These are phyloP conservation scores for Plectranthus barbatus DNA, from an alignment of 257 asterid species.

Conservation along the genomic window DNA sequence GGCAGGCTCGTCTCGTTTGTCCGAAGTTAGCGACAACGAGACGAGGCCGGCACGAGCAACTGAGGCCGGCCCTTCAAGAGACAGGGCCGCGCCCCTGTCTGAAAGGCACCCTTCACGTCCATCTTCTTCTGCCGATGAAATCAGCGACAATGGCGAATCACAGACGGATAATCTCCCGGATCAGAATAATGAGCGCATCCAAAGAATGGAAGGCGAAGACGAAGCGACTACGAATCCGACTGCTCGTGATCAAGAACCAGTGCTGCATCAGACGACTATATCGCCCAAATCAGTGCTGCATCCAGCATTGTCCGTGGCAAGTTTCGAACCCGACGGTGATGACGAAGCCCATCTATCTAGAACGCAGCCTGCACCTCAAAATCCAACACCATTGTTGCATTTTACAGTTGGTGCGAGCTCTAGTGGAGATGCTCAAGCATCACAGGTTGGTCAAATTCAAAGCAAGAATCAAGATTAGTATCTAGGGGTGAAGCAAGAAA, in stretches of 20 bases:
- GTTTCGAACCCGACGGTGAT: constrained; percentile 25
- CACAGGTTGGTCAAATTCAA: constrained; percentile 25
- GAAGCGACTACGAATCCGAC: too few relatives aligned
- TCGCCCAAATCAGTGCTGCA: constrained; percentile 57
- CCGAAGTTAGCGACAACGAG: constrained; percentile 28
- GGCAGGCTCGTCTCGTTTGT: constrained; percentile 23
- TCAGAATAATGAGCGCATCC: neutral
- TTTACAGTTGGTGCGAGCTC: neutral
- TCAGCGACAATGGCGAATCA: neutral
- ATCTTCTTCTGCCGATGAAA: constrained; percentile 18
- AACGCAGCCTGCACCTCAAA: neutral
- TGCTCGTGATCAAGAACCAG: constrained; percentile 11
- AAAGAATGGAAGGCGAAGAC: too few relatives aligned
- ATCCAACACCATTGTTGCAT: neutral
- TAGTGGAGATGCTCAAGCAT: constrained; percentile 6
- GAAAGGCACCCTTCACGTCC: neutral
- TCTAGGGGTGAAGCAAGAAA: too few relatives aligned
- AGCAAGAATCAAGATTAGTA: too few relatives aligned
- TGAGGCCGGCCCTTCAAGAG: constrained; percentile 34
- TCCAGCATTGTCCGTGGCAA: constrained; percentile 32
- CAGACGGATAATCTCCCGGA: neutral
- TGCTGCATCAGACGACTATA: constrained; percentile 14
- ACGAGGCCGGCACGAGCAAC: constrained; percentile 26
- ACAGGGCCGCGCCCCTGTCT: neutral
- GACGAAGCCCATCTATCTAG: constrained; percentile 23